Percentiles rank a stretch among this genome's conserved stretches.
Conservation (phyloP, 2,329 filamentous ascomycete species). For the Aspergillus quadrilineatus region DNA sequence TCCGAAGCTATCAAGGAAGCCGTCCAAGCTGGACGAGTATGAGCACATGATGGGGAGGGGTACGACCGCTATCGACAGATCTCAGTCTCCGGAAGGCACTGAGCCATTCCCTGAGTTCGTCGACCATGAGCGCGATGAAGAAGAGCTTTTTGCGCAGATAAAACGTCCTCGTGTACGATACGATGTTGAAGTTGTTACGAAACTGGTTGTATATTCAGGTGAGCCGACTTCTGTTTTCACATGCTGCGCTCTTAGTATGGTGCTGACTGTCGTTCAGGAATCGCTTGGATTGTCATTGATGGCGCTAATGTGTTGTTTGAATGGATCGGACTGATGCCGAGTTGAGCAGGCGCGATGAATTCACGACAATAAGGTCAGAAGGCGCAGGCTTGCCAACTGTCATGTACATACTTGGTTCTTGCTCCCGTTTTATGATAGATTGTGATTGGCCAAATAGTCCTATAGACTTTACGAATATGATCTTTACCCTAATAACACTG, state of each 20-base stretch:
- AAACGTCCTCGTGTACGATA: conserved; percentile 88
- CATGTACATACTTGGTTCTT: conserved; percentile 15
- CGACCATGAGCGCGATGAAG: conserved; percentile 56
- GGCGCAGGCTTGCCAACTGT: conserved; percentile 4
- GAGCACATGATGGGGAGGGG: conserved; percentile 74
- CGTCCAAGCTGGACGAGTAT: conserved; percentile 60
- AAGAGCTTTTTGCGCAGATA: conserved; percentile 79
- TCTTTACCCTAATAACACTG: neutral
- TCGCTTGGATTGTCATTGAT: conserved; percentile 77
- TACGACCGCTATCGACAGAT: conserved; percentile 36
- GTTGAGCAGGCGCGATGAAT: neutral
- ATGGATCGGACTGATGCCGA: conserved; percentile 26
- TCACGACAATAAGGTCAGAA: neutral
- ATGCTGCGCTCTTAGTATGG: neutral
- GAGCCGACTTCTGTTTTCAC: conserved; percentile 32
- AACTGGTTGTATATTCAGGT: conserved; percentile 92
- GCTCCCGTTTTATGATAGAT: neutral
- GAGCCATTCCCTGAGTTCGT: conserved; percentile 32
- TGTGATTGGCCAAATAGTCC: neutral
- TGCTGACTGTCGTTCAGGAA: conserved; percentile 54
- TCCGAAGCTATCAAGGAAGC: conserved; percentile 44
- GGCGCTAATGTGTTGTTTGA: conserved; percentile 73
- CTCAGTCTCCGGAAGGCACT: conserved; percentile 23
- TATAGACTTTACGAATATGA: neutral
- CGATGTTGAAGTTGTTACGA: conserved; percentile 98